Evolutionary conservation across 768 basidiomycete species (phyloP), one percentile per base, ranked within the genome.

Genomic region (Mycena kentingensis): DNA sequence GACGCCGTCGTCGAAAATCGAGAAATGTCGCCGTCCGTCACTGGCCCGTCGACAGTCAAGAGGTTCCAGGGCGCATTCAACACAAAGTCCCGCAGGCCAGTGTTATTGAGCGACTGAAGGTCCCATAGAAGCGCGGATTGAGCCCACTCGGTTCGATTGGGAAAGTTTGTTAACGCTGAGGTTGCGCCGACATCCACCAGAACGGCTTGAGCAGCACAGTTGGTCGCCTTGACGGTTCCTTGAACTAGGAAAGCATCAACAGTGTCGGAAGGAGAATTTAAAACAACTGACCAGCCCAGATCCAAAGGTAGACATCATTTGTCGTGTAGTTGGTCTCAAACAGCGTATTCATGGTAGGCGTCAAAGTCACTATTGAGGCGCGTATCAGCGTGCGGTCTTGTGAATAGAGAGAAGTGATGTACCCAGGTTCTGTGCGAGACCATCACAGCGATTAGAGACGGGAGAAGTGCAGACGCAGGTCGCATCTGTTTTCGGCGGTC

Each of bases 101-200:
- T 52, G 19, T 27, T 47, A 34, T 60, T 55, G 12, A 60, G 31
- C n/a, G 52, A 54, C 44, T 60, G 58, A 2, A 82, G 65, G 59
- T 80, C 81, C 82, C 83, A 88, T 2, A 88, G 70, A 28, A 88
- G 58, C 16, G 83, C 80, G 5, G 78, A 64, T 63, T 80, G 79
- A 0, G 81, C 78, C 84, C 84, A 88, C 21, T 64, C 59, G 6
- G 80, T 81, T 28, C 81, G 73, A 56, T 80, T 81, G 13, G 80
- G 77, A 35, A 71, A 72, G 10, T 50, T 67, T 6, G 58, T 53
- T 3, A 70, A 60, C 46, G 76, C 66, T 18, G 84, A 66, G 3
- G 67, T 68, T 11, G 73, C 74, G 15, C 77, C 76, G 25, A 83
- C 76, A 58, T 87, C 84, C 25, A 87, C 66, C 25, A 85, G 63